A percentile compares a stretch with the other conserved stretches of the same genome.
These are phyloP conservation scores for Physcomitrium patens DNA, from an alignment of 225 moss, liverwort and hornwort genomes.

Conservation along the genomic window DNA sequence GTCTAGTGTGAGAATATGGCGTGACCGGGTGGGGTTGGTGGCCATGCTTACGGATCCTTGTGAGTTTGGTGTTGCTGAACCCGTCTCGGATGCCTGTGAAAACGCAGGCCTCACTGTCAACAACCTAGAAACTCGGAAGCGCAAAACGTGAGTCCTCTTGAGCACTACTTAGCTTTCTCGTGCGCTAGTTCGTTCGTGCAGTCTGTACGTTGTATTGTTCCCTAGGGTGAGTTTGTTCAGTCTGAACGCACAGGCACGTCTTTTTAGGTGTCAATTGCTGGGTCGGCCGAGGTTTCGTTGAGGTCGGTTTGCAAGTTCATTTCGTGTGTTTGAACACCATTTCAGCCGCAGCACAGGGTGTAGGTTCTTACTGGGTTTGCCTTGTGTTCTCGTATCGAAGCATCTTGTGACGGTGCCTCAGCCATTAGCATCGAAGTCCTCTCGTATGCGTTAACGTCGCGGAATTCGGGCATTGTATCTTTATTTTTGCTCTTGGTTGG, in stretches of 20 bases:
- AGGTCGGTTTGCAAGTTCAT: neutral
- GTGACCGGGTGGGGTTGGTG: constrained; percentile 23
- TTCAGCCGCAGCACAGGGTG: neutral
- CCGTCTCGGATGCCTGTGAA: constrained; percentile 3
- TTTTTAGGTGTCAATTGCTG: neutral
- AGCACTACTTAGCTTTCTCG: neutral
- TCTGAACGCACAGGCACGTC: neutral
- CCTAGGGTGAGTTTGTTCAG: neutral
- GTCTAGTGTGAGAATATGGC: constrained; percentile 18
- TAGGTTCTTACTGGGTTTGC: neutral
- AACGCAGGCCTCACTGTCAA: neutral
- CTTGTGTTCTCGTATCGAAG: neutral
- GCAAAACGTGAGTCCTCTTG: constrained; percentile 21
- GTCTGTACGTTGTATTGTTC: neutral
- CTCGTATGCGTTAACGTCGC: neutral
- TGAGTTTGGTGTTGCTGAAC: constrained; percentile 9
- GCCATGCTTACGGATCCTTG: constrained; percentile 20
- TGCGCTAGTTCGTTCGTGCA: neutral
- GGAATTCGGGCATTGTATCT: neutral
- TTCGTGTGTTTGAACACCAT: neutral
- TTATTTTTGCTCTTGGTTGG: neutral
- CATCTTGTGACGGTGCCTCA: neutral
- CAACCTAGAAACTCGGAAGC: constrained; percentile 15
- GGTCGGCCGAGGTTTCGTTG: neutral
- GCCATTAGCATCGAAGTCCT: neutral